phyloP scores from a whole-genome alignment of 2,329 filamentous ascomycete genomes.

The Alternaria atra region DNA sequence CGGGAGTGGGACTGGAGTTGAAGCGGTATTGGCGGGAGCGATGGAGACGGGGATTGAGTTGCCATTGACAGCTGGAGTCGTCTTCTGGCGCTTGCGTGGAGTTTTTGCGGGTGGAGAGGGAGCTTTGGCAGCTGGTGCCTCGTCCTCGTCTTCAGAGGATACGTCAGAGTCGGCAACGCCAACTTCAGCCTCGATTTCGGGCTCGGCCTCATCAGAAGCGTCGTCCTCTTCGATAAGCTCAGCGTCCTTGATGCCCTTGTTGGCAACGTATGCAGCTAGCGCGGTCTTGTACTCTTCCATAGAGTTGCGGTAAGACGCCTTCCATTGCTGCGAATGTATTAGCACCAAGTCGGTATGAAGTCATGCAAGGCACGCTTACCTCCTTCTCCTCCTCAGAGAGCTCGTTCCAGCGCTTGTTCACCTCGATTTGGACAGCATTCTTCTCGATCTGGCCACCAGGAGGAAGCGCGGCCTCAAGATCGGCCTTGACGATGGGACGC shows the following conservation, averaged over 20 bases:
- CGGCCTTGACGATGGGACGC: constrained; percentile 80
- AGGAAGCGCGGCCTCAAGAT: constrained; percentile 56
- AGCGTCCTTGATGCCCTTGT: constrained; percentile 48
- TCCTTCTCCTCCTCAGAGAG: constrained; percentile 79
- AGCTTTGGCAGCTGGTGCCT: constrained; percentile 43
- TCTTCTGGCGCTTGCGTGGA: constrained; percentile 53
- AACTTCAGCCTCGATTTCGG: constrained; percentile 45
- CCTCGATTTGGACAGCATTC: constrained; percentile 87
- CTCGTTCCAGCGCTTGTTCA: constrained; percentile 83
- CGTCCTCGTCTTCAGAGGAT: constrained; percentile 44
- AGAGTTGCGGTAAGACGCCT: constrained; percentile 61
- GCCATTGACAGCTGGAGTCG: constrained; percentile 38
- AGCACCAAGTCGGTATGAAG: background rate
- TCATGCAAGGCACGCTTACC: constrained; percentile 52
- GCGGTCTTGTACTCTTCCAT: constrained; percentile 66
- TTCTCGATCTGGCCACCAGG: constrained; percentile 79
- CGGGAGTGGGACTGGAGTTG: constrained; percentile 42
- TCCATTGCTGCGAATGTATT: constrained; percentile 41
- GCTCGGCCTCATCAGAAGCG: constrained; percentile 31
- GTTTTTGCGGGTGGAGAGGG: constrained; percentile 49
- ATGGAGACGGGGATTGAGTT: constrained; percentile 23
- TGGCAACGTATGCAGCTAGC: constrained; percentile 65
- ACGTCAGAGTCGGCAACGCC: constrained; percentile 55
- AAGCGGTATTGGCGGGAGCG: constrained; percentile 25
- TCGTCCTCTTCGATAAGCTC: constrained; percentile 56